A percentile compares a stretch with the other conserved stretches of the same genome.
Conservation (phyloP, 2,329 filamentous ascomycete species). For the Paraphaeosphaeria sporulosa region DNA sequence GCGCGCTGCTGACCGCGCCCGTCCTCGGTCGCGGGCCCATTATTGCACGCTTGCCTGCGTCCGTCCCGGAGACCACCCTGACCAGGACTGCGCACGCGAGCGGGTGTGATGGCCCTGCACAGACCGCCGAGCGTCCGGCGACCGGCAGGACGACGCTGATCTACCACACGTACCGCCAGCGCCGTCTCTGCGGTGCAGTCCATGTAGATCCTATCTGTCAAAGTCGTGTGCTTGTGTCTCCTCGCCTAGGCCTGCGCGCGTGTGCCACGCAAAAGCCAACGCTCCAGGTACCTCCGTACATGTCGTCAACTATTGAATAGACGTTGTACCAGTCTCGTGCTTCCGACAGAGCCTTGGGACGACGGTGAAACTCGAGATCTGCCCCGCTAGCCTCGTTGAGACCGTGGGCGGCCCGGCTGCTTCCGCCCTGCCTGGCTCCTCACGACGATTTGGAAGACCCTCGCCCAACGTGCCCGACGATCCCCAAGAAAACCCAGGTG, state of each 20-base stretch:
- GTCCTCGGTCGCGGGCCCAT: too few relatives aligned
- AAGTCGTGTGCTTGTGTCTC: neutral
- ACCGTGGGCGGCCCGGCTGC: conserved; percentile 12
- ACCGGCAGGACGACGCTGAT: too few relatives aligned
- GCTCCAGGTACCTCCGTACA: conserved; percentile 9
- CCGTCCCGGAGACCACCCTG: neutral
- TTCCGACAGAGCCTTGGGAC: conserved; percentile 3
- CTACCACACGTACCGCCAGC: too few relatives aligned
- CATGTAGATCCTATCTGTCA: neutral
- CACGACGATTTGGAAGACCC: conserved; percentile 6
- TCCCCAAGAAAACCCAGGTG: conserved; percentile 2
- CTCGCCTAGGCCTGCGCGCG: conserved; percentile 1
- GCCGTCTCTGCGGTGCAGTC: too few relatives aligned
- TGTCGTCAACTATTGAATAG: conserved; percentile 19
- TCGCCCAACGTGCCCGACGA: neutral
- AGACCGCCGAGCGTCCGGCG: too few relatives aligned
- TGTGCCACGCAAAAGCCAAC: neutral
- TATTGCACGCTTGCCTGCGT: neutral
- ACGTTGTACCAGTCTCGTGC: conserved; percentile 16
- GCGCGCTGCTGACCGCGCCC: conserved; percentile 2
- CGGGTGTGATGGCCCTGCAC: too few relatives aligned
- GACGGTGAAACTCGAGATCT: neutral
- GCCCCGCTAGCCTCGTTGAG: conserved; percentile 6
- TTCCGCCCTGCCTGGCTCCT: conserved; percentile 8
- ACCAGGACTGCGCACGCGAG: too few relatives aligned